A percentile compares a stretch with the other conserved stretches of the same genome.
phyloP scores from a whole-genome alignment of 2,329 filamentous ascomycete species.

The Teratosphaeria epicoccoides region DNA sequence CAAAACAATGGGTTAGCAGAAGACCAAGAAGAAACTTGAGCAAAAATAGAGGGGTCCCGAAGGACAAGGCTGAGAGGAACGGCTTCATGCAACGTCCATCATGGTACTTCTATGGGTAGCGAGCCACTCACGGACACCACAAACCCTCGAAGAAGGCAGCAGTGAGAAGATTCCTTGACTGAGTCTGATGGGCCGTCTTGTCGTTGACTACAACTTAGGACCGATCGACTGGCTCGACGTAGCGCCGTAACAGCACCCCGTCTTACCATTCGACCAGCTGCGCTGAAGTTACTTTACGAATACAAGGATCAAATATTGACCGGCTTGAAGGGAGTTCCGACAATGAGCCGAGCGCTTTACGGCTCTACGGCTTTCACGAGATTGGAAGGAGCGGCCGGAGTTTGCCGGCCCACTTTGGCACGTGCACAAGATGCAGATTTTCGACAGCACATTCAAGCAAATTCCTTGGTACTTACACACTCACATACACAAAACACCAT shows the following conservation, averaged over 20 bases:
- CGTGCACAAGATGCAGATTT: neutral
- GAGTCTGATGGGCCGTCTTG: neutral
- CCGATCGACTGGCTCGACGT: neutral
- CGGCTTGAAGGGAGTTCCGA: neutral
- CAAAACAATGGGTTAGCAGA: too few species aligned
- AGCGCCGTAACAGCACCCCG: neutral
- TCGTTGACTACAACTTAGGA: neutral
- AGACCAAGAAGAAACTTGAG: too few species aligned
- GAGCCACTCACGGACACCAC: too few species aligned
- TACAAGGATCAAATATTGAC: too few species aligned
- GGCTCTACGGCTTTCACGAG: neutral
- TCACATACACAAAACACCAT: neutral
- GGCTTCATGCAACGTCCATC: neutral
- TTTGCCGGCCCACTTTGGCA: neutral
- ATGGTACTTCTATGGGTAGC: neutral
- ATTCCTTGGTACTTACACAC: too few species aligned
- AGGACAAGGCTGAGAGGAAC: neutral
- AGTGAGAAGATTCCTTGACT: neutral
- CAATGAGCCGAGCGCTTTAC: neutral
- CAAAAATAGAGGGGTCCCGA: too few species aligned
- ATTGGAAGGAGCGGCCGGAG: neutral
- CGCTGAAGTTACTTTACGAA: neutral
- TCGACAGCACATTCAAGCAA: neutral
- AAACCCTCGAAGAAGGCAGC: neutral
- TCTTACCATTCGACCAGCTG: neutral